A percentile compares a stretch with the other conserved stretches of the same genome.
Conservation (phyloP, 345 rosid genomes). For the Barbarea vulgaris region DNA sequence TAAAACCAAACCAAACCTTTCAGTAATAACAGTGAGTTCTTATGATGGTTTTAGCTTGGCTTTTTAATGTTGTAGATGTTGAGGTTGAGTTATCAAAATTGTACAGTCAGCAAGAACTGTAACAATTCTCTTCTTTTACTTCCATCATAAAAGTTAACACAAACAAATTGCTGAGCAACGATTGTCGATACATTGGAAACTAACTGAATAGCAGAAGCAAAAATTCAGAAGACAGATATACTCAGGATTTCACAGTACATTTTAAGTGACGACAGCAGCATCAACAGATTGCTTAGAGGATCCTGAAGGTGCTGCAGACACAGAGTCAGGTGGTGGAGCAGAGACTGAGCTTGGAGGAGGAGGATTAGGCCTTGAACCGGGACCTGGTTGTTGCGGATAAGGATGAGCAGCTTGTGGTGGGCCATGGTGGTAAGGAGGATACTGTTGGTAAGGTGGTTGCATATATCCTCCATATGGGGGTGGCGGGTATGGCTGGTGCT, state of each 20-base stretch:
- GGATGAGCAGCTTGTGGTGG: conserved; percentile 44
- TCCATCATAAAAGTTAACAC: not conserved
- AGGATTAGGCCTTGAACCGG: conserved; percentile 34
- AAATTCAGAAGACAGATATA: not conserved
- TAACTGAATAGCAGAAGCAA: not conserved
- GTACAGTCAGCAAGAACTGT: not conserved
- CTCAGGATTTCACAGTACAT: not conserved
- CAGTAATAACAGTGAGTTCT: not conserved
- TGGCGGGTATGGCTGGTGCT: conserved; percentile 53
- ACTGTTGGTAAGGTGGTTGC: conserved; percentile 74
- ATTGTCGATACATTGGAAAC: not conserved
- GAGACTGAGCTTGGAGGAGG: conserved; percentile 25
- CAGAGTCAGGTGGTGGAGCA: conserved; percentile 27
- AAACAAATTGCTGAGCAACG: not conserved
- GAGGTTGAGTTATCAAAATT: not conserved
- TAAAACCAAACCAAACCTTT: not conserved
- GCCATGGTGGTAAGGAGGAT: conserved; percentile 53
- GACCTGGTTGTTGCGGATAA: conserved; percentile 43
- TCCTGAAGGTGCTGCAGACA: conserved; percentile 16
- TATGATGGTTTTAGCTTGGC: not conserved
- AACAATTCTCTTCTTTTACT: not conserved
- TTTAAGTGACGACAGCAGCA: not conserved
- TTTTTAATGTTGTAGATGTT: not conserved
- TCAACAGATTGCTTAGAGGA: conserved; percentile 21
- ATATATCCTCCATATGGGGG: conserved; percentile 65